Evolutionary conservation across 352 stramenopile species (phyloP), one percentile per base, ranked within the genome.

Genomic region (Saprolegnia parasitica): DNA sequence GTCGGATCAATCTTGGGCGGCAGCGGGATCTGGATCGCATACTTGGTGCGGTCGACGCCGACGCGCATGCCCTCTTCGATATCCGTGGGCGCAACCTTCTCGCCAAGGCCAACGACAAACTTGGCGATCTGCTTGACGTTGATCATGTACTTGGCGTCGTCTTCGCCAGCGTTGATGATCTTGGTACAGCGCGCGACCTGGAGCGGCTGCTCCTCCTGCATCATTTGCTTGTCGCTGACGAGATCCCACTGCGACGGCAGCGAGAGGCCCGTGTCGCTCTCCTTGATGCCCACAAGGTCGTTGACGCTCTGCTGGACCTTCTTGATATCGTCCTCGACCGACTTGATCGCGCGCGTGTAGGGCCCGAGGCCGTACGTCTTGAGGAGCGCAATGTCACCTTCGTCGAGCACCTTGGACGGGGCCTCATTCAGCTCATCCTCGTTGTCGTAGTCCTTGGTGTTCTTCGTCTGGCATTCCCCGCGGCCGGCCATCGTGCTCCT

Each of bases 41-140:
- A 98, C 81, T 98, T 98, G 58, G 91, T 96, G 66, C 91, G 85
- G 74, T 99, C 96, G n/a, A 99, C 96, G 47, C 96, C 97, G 0
- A 99, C 97, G 62, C 98, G 92, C 97, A 99, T 99, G 15, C 97
- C 96, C 73, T 99, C 98, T 79, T 99, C 98, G 71, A 99, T 98
- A 74, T 99, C 98, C 16, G 97, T 99, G 0, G 97, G 96, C 3
- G 98, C 96, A 0, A 99, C 97, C 77, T 99, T 99, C 72, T 99
- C 96, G 46, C 96, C 97, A 0, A 99, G 77, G 4, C 95, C 96
- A 16, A 99, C 97, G 20, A 99, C 98, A 76, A 99, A 99, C 81
- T 99, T 99, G 71, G 98, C 98, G 83, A 99, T 99, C 81, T 99
- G 97, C 77, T 99, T 98, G 72, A 99, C 95, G 78, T 99, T 99